A percentile compares a stretch with the other conserved stretches of the same genome.
Conservation (phyloP, 1,284 basidiomycete species). For the Sporisorium exsertum region DNA sequence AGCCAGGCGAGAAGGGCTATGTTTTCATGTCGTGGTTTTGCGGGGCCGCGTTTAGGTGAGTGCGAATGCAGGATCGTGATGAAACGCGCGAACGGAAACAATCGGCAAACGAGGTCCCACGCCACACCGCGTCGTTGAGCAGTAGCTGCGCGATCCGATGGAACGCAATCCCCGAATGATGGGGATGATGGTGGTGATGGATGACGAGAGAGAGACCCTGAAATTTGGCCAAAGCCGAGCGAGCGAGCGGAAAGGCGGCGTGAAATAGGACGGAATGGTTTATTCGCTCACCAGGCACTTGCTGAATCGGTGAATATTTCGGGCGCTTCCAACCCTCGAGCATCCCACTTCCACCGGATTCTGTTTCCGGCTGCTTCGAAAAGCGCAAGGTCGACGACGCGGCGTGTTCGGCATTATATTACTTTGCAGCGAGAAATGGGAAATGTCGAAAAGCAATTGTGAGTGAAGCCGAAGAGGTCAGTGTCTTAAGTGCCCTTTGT, state of each 20-base stretch:
- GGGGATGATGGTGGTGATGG: not conserved
- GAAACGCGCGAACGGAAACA: not conserved
- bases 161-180: not conserved
- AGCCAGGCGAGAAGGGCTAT: not conserved
- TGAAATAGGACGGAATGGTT: too few relatives aligned
- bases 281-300: too few relatives aligned
- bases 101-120: not conserved
- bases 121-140: not conserved
- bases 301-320: too few relatives aligned
- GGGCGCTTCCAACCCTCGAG: too few relatives aligned
- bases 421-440: too few relatives aligned
- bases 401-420: too few relatives aligned
- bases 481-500: too few relatives aligned
- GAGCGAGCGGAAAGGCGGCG: not conserved
- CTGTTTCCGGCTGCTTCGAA: too few relatives aligned
- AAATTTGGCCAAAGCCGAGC: not conserved
- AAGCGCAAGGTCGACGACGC: too few relatives aligned
- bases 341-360: too few relatives aligned
- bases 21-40: not conserved
- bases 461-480: too few relatives aligned
- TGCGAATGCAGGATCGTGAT: not conserved
- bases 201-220: slow-evolving; percentile 2
- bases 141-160: not conserved
- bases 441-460: too few relatives aligned
- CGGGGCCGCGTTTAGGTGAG: not conserved